Percentiles rank a stretch among this genome's conserved stretches.
phyloP scores from a whole-genome alignment of 768 basidiomycete genomes.

The Boletus subparvulus region DNA sequence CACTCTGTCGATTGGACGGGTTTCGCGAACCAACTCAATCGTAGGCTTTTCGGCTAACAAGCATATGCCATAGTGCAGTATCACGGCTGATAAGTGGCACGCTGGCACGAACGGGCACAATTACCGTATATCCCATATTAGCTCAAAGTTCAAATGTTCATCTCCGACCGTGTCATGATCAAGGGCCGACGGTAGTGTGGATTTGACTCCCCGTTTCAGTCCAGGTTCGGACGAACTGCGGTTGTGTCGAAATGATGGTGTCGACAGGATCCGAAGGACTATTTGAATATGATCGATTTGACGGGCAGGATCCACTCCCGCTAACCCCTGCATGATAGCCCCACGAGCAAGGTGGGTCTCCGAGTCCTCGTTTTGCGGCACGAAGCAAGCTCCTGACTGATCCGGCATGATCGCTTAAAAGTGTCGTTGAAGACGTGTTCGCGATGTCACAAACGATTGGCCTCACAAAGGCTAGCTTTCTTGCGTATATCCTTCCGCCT shows the following conservation, averaged over 20 bases:
- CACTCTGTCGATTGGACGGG: not conserved
- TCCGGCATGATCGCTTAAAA: not conserved
- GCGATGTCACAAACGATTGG: constrained; percentile 1
- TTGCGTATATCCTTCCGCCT: constrained; percentile 41
- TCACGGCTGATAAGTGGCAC: not conserved
- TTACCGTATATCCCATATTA: not conserved
- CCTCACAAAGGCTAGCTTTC: constrained; percentile 25
- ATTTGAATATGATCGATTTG: not conserved
- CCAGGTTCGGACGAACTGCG: constrained; percentile 1
- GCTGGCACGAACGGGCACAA: not conserved
- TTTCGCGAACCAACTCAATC: not conserved
- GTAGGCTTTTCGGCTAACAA: too few relatives aligned
- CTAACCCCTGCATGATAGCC: not conserved
- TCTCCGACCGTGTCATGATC: not conserved
- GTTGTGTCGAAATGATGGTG: not conserved
- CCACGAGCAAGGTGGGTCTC: constrained; percentile 3
- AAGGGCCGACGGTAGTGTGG: not conserved
- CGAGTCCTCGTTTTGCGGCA: not conserved
- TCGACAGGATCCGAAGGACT: not conserved
- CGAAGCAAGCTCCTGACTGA: not conserved
- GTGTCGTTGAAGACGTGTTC: constrained; percentile 1
- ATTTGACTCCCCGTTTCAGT: not conserved
- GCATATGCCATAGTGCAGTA: too few relatives aligned
- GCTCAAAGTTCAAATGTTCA: not conserved
- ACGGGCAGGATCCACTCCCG: not conserved